Base-by-base conservation (phyloP, 176 grass and related monocot species). In the sorghum (Sorghum bicolor) region DNA sequence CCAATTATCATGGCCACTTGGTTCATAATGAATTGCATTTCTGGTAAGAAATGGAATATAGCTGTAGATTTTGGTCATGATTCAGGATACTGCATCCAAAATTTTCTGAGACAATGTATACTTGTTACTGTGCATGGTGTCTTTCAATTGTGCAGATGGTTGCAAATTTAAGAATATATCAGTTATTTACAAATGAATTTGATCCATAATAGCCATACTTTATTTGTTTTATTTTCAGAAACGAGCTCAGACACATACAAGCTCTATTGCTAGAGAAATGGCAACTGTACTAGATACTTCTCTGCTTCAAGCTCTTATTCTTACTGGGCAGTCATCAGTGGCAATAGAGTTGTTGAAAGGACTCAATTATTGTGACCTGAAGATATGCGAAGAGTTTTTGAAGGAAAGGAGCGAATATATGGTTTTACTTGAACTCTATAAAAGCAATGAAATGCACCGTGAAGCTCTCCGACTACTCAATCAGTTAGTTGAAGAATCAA, bases 271-370 rank as follows among this genome's bases (percentile, higher is more conserved):
- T 53, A 94, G 93, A 92, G 96, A 99, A 86, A 92, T 90, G 86
- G 91, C 96, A 40, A 89, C 89, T 83, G 85, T 99, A 89, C 75
- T 99, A 61, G 96, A 99, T 55, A 94, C 93, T 71, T 85, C 93
- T 87, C 91, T 99, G 84, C 93, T 99, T 87, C 93, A 99, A 87
- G 91, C 92, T 70, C 91, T 99, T 78, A 66, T 99, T 92, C 93
- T 99, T 76, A 89, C 93, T 55, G 83, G 87, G 72, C 96, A 99
- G 85, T 81, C 84, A 70, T 86, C 89, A 63, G 83, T 77, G 53
- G 85, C 81, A 78, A 55, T 81, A 22, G 93, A 94, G 47, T 76
- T 96, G 75, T 76, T 99, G 80, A 94, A 92, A 69, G 89, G 89
- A 34, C 85, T 95, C 63, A 99, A 96, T 71, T 99, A 82, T 85